These are phyloP conservation scores for Chamaenerion angustifolium DNA, from an alignment of 345 rosid genomes.

Conservation along the genomic window DNA sequence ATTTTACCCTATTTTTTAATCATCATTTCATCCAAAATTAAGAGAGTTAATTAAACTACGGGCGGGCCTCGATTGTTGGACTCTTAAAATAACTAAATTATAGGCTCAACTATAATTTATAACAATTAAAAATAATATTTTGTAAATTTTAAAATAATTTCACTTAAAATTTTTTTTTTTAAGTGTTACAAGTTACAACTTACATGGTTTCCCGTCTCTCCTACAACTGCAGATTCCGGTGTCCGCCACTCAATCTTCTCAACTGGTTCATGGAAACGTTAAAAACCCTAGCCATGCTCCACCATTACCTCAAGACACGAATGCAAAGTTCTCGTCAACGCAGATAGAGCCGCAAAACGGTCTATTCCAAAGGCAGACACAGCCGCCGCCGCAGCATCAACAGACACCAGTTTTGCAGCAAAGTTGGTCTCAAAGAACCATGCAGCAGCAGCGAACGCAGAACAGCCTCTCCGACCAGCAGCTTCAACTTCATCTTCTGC, in stretches of 20 bases:
- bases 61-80: no score
- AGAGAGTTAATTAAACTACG: no score
- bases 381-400: conserved; percentile 14
- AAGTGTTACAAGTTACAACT: no score
- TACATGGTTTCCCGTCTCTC: no score
- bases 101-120: no score
- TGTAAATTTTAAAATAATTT: no score
- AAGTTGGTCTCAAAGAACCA: no score
- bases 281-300: conserved; percentile 34
- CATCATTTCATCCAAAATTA: no score
- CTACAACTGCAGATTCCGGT: conserved; percentile 34
- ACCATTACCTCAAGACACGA: conserved; percentile 2
- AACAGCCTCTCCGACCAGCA: conserved; percentile 71
- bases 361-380: conserved; percentile 14
- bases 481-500: conserved; percentile 50
- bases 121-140: no score
- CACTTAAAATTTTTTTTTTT: no score
- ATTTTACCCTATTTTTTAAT: no score
- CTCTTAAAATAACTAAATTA: no score
- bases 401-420: conserved; percentile 19
- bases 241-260: conserved; percentile 27
- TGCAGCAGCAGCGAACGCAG: conserved; percentile 21
- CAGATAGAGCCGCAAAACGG: conserved; percentile 2
- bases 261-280: conserved; percentile 16
- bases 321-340: not conserved